Evolutionary conservation across 2,329 filamentous ascomycete genomes (phyloP).

Genomic region (Fusarium acutatum): DNA sequence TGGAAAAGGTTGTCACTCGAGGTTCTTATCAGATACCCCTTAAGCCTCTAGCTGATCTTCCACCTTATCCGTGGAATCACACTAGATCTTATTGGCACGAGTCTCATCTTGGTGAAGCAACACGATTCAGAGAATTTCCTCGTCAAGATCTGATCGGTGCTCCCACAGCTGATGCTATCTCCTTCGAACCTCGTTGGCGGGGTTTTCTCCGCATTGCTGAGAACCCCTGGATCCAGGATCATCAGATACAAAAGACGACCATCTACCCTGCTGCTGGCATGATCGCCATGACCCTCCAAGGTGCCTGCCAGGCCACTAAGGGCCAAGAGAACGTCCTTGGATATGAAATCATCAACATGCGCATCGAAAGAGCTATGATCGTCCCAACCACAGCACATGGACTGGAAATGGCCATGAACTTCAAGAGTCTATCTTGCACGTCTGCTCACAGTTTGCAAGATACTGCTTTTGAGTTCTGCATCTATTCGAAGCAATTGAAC

Average conservation of each 20-base stretch:
- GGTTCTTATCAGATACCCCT: constrained; percentile 12
- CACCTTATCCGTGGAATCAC: constrained; percentile 65
- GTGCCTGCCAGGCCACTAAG: constrained; percentile 51
- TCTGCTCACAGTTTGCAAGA: not conserved
- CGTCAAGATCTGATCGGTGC: constrained; percentile 62
- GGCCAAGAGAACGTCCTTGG: constrained; percentile 41
- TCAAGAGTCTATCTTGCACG: constrained; percentile 44
- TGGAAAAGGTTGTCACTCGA: constrained; percentile 43
- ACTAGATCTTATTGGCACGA: constrained; percentile 63
- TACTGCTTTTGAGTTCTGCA: constrained; percentile 50
- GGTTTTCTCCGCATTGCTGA: constrained; percentile 59
- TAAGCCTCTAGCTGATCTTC: constrained; percentile 56
- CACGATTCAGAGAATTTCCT: constrained; percentile 54
- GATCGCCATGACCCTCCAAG: constrained; percentile 59
- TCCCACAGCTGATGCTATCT: constrained; percentile 53
- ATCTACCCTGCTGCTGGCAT: constrained; percentile 62
- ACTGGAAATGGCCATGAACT: constrained; percentile 59
- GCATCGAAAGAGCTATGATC: constrained; percentile 60
- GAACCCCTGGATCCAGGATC: constrained; percentile 62
- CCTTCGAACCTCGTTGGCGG: constrained; percentile 58
- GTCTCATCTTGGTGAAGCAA: constrained; percentile 54
- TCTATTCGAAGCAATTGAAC: constrained; percentile 56
- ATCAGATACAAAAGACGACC: constrained; percentile 59
- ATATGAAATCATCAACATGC: constrained; percentile 56
- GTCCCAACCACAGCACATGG: constrained; percentile 57